A percentile compares a stretch with the other conserved stretches of the same genome.
Evolutionary conservation across 1,284 basidiomycete genomes (phyloP).

Genomic region (Cutaneotrichosporon cyanovorans): DNA sequence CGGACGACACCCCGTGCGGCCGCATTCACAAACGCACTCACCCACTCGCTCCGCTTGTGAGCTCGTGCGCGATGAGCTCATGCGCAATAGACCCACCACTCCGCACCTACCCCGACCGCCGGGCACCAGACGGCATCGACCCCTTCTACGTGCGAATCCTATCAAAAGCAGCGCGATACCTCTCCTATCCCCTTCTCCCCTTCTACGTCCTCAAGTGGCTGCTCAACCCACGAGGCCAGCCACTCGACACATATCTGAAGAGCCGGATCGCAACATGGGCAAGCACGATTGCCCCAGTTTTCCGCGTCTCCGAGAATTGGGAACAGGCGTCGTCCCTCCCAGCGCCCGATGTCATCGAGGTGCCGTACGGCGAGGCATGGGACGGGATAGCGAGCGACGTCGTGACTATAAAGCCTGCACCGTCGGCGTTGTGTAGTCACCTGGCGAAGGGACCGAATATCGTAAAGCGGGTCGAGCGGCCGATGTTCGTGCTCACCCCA

Average conservation of each 20-base stretch:
- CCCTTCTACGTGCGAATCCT: neutral
- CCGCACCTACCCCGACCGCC: neutral
- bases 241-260: neutral
- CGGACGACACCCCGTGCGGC: too few species aligned
- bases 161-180: neutral
- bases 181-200: slow-evolving; percentile 1
- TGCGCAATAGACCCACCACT: neutral
- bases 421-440: neutral
- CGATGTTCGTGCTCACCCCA: slow-evolving; percentile 3
- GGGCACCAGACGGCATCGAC: neutral
- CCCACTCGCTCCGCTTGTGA: too few species aligned
- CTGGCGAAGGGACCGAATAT: neutral
- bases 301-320: neutral
- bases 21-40: too few species aligned
- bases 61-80: too few species aligned
- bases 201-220: slow-evolving; percentile 1
- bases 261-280: neutral
- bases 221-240: neutral
- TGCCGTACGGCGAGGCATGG: neutral
- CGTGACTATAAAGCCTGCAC: neutral
- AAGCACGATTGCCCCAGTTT: neutral
- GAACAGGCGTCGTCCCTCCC: neutral
- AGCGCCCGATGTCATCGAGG: neutral
- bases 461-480: neutral
- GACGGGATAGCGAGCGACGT: neutral